phyloP scores from a whole-genome alignment of 2,329 filamentous ascomycete genomes.

The Cladosporium sp. region DNA sequence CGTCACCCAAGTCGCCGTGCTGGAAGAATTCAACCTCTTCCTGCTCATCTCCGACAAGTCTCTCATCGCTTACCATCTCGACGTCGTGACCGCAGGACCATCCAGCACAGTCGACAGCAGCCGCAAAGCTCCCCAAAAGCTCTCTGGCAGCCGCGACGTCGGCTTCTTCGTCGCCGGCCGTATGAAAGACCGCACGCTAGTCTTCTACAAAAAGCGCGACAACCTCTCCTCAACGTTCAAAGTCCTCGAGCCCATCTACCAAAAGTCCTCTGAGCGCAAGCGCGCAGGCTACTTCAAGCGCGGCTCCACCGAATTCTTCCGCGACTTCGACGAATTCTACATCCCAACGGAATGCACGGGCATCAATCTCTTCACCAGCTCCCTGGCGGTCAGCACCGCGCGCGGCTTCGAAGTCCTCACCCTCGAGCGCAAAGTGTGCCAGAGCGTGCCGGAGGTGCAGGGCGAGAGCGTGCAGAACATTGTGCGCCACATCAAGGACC shows the following conservation, averaged over 20 bases:
- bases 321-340: constrained; percentile 98
- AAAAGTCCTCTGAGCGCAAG: constrained; percentile 84
- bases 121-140: constrained; percentile 82
- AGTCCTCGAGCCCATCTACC: constrained; percentile 90
- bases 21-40: constrained; percentile 94
- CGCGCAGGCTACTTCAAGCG: constrained; percentile 60
- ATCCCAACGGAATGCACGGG: constrained; percentile 92
- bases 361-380: constrained; percentile 93
- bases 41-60: constrained; percentile 87
- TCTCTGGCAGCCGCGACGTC: constrained; percentile 83
- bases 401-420: constrained; percentile 95
- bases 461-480: constrained; percentile 78
- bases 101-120: constrained; percentile 60
- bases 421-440: constrained; percentile 92
- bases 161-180: constrained; percentile 93
- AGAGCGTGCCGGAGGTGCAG: constrained; percentile 85
- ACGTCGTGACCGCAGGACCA: constrained; percentile 58
- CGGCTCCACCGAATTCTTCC: constrained; percentile 88
- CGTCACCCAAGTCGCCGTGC: constrained; percentile 88
- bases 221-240: constrained; percentile 84
- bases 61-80: constrained; percentile 88
- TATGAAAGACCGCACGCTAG: constrained; percentile 92
- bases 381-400: constrained; percentile 83
- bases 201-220: constrained; percentile 97
- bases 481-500: constrained; percentile 73